phyloP scores from a whole-genome alignment of 1,284 basidiomycete genomes.

The Rhodotorula sp. region DNA sequence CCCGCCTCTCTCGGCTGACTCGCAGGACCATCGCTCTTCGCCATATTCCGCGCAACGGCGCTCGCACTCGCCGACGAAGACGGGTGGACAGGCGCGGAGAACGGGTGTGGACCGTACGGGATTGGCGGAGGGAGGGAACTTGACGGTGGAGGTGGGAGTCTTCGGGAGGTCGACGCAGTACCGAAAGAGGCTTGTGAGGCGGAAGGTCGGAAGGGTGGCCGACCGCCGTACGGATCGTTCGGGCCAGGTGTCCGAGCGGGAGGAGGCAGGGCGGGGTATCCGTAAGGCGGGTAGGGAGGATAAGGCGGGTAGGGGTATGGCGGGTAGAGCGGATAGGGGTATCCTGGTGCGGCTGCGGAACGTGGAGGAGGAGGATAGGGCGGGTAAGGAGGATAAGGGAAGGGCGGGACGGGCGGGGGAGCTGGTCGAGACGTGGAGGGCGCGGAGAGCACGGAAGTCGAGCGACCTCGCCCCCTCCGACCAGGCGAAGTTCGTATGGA shows the following conservation, averaged over 20 bases:
- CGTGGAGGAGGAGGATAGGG: conserved; percentile 5
- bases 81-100: background rate
- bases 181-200: background rate
- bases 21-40: conserved; percentile 1
- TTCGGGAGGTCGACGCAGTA: background rate
- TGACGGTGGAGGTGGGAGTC: background rate
- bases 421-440: background rate
- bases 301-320: conserved; percentile 4
- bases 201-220: background rate
- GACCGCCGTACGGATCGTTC: too few species aligned
- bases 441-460: background rate
- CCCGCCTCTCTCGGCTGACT: background rate
- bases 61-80: background rate
- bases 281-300: background rate
- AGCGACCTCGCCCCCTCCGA: background rate
- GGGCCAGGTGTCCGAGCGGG: background rate
- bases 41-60: conserved; percentile 15
- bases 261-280: background rate
- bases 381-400: conserved; percentile 4
- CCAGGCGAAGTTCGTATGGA: background rate
- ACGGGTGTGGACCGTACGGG: background rate
- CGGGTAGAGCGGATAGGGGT: background rate
- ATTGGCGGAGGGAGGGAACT: background rate
- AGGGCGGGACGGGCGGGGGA: background rate
- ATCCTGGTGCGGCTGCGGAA: background rate